A percentile compares a stretch with the other conserved stretches of the same genome.
Conservation (phyloP, 345 rosid genomes). For the Camelina hispida region DNA sequence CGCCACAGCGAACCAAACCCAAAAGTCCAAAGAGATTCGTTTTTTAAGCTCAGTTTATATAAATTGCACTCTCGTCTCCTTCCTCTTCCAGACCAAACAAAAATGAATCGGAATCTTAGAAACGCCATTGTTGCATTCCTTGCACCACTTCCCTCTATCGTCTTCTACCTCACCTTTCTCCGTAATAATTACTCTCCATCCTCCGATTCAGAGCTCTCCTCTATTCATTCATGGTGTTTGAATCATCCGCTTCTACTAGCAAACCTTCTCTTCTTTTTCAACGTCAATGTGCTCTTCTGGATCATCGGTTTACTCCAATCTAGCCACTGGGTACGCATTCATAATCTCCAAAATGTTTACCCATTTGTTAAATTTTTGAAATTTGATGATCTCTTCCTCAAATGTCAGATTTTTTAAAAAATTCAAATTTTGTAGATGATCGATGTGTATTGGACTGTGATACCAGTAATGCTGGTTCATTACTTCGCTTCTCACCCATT, state of each 20-base stretch:
- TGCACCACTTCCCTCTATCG: conserved; percentile 76
- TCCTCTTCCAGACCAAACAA: neutral
- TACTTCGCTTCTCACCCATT: conserved; percentile 79
- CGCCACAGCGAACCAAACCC: conserved; percentile 20
- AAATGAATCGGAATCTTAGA: conserved; percentile 58
- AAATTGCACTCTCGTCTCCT: conserved; percentile 17
- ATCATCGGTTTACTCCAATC: conserved; percentile 67
- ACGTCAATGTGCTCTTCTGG: conserved; percentile 95
- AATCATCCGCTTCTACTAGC: conserved; percentile 78
- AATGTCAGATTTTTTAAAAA: neutral
- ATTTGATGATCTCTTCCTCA: conserved; percentile 8
- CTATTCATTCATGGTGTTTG: conserved; percentile 73
- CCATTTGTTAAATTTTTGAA: neutral
- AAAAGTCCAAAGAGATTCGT: conserved; percentile 17
- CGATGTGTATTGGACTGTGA: conserved; percentile 92
- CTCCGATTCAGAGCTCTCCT: conserved; percentile 38
- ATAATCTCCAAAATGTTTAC: neutral
- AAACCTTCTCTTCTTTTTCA: conserved; percentile 85
- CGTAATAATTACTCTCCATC: conserved; percentile 41
- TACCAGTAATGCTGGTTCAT: conserved; percentile 80
- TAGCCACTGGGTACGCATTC: conserved; percentile 79
- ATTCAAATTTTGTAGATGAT: conserved; percentile 65
- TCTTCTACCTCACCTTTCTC: conserved; percentile 70
- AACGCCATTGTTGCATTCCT: conserved; percentile 69
- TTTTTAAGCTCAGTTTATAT: neutral